Conservation (phyloP, 805 yeast genomes). For the Cyberlindnera veronae region DNA sequence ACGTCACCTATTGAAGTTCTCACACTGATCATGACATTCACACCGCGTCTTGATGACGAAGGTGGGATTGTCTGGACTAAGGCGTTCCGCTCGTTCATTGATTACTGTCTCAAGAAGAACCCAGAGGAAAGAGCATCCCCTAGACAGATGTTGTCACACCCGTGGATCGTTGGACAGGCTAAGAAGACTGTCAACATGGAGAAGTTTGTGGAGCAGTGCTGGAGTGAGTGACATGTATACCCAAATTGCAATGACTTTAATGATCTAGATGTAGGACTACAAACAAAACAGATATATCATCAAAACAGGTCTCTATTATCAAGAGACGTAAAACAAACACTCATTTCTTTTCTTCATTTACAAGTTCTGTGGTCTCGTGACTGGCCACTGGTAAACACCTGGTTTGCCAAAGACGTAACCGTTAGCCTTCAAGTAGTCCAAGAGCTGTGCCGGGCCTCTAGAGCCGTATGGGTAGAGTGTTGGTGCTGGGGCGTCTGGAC, state of each 20-base stretch:
- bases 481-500: constrained; percentile 63
- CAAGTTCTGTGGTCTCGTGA: constrained; percentile 46
- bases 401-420: constrained; percentile 68
- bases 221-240: constrained; percentile 18
- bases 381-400: constrained; percentile 87
- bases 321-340: no score
- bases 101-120: constrained; percentile 77
- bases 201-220: constrained; percentile 60
- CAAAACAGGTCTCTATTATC: no score
- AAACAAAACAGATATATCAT: not conserved
- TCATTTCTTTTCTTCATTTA: no score
- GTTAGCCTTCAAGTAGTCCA: constrained; percentile 58
- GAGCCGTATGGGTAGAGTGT: constrained; percentile 80
- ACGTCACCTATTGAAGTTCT: constrained; percentile 86
- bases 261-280: not conserved
- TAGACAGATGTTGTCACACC: constrained; percentile 87
- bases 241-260: not conserved
- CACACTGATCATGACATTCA: constrained; percentile 73
- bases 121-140: constrained; percentile 85
- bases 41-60: constrained; percentile 77
- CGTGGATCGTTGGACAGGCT: constrained; percentile 85
- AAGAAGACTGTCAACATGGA: constrained; percentile 78
- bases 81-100: constrained; percentile 77
- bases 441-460: constrained; percentile 75
- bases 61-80: constrained; percentile 78